Conservation (phyloP, 441 rosid species). For the Adansonia gregorii region DNA sequence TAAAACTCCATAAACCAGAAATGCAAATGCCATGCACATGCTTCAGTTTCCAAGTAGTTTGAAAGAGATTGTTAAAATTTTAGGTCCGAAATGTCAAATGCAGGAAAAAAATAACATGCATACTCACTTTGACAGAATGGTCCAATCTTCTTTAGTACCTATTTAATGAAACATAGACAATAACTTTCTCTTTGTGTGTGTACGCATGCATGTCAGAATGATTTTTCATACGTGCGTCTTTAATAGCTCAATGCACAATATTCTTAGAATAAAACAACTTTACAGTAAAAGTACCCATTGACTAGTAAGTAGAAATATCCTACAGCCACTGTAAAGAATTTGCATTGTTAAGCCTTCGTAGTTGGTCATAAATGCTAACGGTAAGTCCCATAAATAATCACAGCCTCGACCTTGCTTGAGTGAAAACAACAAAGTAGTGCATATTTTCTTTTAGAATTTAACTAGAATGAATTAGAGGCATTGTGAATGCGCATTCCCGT, state of each 20-base stretch:
- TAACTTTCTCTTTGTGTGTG: background rate
- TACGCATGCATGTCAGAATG: background rate
- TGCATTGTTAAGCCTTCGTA: background rate
- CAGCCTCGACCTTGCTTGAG: background rate
- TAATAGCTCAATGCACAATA: background rate
- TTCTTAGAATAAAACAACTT: background rate
- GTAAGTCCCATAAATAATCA: background rate
- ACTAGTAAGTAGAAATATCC: background rate
- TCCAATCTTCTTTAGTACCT: constrained; percentile 10
- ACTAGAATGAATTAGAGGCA: background rate
- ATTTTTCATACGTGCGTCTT: background rate
- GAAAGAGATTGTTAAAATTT: background rate
- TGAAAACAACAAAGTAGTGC: background rate
- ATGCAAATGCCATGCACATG: background rate
- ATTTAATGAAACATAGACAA: background rate
- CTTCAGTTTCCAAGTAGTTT: background rate
- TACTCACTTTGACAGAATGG: background rate
- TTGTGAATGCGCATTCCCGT: background rate
- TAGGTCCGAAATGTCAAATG: background rate
- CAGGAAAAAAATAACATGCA: background rate
- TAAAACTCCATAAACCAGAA: background rate
- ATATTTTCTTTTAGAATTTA: background rate
- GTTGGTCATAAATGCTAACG: background rate
- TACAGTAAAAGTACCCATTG: background rate
- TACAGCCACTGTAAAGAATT: background rate